Conservation (phyloP, 83 land plant genomes). For the Larix sibirica region DNA sequence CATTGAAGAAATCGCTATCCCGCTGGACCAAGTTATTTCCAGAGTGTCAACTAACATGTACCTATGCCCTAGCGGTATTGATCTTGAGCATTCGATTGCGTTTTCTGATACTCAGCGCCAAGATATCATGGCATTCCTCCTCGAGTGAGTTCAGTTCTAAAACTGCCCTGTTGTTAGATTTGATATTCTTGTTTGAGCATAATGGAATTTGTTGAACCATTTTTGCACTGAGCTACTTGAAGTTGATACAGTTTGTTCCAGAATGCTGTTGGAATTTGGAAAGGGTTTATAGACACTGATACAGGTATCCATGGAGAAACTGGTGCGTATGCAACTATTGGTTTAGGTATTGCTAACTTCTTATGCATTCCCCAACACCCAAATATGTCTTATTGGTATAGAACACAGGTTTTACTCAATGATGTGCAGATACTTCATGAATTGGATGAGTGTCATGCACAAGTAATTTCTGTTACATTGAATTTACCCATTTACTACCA, state of each 20-base stretch:
- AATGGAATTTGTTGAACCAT: too few species aligned
- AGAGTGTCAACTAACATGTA: slow-evolving; percentile 21
- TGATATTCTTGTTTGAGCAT: too few species aligned
- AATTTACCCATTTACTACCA: too few species aligned
- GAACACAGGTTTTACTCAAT: background rate
- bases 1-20: slow-evolving; percentile 3
- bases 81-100: slow-evolving; percentile 13
- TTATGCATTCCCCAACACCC: background rate
- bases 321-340: background rate
- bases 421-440: background rate
- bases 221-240: too few species aligned
- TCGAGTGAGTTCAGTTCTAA: too few species aligned
- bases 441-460: background rate
- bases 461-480: background rate
- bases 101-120: slow-evolving; percentile 20
- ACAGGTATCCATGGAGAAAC: background rate
- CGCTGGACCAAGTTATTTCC: slow-evolving; percentile 15
- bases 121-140: background rate
- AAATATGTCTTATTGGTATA: slow-evolving; percentile 2
- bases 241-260: background rate
- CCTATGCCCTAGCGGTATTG: slow-evolving; percentile 19
- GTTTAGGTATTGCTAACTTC: background rate
- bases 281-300: slow-evolving; percentile 10
- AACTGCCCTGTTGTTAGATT: too few species aligned
- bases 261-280: background rate